Percentiles rank a stretch among this genome's conserved stretches.
Conservation (phyloP, 768 basidiomycete genomes). For the Cyclocybe cylindracea region DNA sequence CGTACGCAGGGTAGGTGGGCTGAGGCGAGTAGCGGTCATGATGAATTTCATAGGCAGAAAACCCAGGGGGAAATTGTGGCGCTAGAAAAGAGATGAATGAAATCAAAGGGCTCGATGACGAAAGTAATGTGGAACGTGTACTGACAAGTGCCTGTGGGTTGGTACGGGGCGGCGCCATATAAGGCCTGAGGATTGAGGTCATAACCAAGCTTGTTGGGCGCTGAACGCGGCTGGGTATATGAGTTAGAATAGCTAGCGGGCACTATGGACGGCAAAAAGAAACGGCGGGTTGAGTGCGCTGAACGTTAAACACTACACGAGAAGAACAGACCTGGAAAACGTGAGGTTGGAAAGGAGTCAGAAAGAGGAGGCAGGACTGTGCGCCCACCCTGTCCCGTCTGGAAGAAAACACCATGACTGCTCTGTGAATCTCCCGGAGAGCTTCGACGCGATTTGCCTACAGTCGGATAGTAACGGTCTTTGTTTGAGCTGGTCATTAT, state of each 20-base stretch:
- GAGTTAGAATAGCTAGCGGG: constrained; percentile 58
- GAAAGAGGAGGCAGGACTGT: constrained; percentile 84
- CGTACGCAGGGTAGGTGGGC: constrained; percentile 46
- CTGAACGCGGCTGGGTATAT: constrained; percentile 66
- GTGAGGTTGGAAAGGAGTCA: constrained; percentile 85
- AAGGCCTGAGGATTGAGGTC: constrained; percentile 54
- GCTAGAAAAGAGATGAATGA: constrained; percentile 39
- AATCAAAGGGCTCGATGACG: constrained; percentile 28
- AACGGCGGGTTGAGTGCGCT: constrained; percentile 59
- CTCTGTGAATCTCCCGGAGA: constrained; percentile 67
- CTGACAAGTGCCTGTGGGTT: constrained; percentile 37
- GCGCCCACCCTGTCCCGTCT: constrained; percentile 87
- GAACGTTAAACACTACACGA: constrained; percentile 49
- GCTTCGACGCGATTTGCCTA: constrained; percentile 68
- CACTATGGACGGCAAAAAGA: constrained; percentile 49
- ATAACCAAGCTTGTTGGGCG: constrained; percentile 49
- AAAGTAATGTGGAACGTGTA: constrained; percentile 19
- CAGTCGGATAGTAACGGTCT: constrained; percentile 69
- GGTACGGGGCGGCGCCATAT: constrained; percentile 34
- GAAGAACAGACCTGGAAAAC: constrained; percentile 86
- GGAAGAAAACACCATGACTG: constrained; percentile 59
- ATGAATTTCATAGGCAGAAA: constrained; percentile 53
- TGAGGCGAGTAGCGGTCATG: constrained; percentile 56
- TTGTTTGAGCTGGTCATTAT: constrained; percentile 71
- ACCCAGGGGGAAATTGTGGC: constrained; percentile 47